phyloP scores from a whole-genome alignment of 257 asterid species.

The Penstemon newberryi region DNA sequence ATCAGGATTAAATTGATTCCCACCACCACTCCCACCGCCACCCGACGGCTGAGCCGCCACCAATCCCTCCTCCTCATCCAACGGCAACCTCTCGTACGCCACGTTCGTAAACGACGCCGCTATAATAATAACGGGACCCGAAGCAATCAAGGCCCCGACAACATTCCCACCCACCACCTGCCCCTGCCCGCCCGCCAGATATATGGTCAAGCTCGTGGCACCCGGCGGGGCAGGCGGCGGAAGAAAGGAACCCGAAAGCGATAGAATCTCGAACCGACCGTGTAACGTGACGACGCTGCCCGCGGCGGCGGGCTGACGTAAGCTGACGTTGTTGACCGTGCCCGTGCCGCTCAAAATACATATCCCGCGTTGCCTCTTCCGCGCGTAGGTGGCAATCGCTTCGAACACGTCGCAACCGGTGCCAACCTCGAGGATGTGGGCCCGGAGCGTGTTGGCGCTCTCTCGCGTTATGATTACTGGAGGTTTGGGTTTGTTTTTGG shows the following conservation, averaged over 20 bases:
- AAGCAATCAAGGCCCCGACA: constrained; percentile 72
- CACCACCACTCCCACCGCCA: constrained; percentile 25
- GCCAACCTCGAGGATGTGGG: constrained; percentile 74
- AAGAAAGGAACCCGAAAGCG: constrained; percentile 73
- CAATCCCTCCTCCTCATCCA: constrained; percentile 63
- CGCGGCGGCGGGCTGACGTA: constrained; percentile 69
- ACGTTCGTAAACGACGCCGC: constrained; percentile 86
- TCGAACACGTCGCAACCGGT: constrained; percentile 88
- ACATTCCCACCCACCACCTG: constrained; percentile 93
- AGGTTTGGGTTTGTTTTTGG: constrained; percentile 80
- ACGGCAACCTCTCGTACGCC: constrained; percentile 76
- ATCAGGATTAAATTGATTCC: constrained; percentile 44
- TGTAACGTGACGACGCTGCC: constrained; percentile 72
- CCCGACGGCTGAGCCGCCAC: constrained; percentile 40
- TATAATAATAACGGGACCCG: constrained; percentile 71
- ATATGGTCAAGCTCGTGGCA: constrained; percentile 76
- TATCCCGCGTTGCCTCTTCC: constrained; percentile 73
- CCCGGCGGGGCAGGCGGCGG: constrained; percentile 97
- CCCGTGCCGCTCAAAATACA: constrained; percentile 78
- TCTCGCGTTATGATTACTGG: constrained; percentile 89
- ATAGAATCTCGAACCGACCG: constrained; percentile 76
- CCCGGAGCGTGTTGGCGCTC: constrained; percentile 88
- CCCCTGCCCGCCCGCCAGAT: constrained; percentile 81
- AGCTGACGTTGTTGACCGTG: constrained; percentile 72
- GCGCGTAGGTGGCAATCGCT: constrained; percentile 67